Evolutionary conservation across 2,329 filamentous ascomycete genomes (phyloP).

Genomic region (Aspergillus brasiliensis): DNA sequence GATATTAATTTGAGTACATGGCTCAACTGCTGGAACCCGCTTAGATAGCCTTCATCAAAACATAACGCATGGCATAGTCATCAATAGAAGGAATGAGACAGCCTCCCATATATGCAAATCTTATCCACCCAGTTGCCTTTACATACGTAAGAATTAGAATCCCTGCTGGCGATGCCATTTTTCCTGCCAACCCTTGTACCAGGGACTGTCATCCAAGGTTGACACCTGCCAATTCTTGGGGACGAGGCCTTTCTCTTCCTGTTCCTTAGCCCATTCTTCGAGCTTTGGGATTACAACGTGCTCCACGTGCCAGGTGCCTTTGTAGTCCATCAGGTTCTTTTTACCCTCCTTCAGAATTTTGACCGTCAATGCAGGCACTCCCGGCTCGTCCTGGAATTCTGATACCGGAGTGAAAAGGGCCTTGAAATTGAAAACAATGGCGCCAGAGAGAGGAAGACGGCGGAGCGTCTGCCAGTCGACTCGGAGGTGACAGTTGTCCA

Average conservation of each 20-base stretch:
- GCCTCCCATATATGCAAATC: slow-evolving; percentile 6
- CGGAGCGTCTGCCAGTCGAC: slow-evolving; percentile 90
- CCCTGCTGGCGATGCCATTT: slow-evolving; percentile 71
- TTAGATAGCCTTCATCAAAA: not conserved
- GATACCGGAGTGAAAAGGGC: slow-evolving; percentile 75
- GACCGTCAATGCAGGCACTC: slow-evolving; percentile 67
- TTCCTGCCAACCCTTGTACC: slow-evolving; percentile 73
- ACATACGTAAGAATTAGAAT: slow-evolving; percentile 45
- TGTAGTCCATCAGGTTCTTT: slow-evolving; percentile 72
- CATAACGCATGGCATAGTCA: not conserved
- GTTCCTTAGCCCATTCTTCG: slow-evolving; percentile 65
- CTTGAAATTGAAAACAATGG: slow-evolving; percentile 85
- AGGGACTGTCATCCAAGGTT: slow-evolving; percentile 75
- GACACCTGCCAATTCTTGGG: slow-evolving; percentile 64
- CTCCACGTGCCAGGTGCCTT: slow-evolving; percentile 78
- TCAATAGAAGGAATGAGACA: not conserved
- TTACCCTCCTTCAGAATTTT: slow-evolving; percentile 74
- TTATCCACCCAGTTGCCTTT: not conserved
- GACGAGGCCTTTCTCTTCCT: slow-evolving; percentile 64
- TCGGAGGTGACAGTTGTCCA: slow-evolving; percentile 67
- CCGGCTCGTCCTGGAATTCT: slow-evolving; percentile 71
- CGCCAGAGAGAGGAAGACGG: slow-evolving; percentile 73
- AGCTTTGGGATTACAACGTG: slow-evolving; percentile 69
- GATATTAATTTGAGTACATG: not conserved
- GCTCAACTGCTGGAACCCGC: not conserved